Evolutionary conservation across 164 flowering plant genomes (phyloP).

Genomic region (Liriodendron chinense): DNA sequence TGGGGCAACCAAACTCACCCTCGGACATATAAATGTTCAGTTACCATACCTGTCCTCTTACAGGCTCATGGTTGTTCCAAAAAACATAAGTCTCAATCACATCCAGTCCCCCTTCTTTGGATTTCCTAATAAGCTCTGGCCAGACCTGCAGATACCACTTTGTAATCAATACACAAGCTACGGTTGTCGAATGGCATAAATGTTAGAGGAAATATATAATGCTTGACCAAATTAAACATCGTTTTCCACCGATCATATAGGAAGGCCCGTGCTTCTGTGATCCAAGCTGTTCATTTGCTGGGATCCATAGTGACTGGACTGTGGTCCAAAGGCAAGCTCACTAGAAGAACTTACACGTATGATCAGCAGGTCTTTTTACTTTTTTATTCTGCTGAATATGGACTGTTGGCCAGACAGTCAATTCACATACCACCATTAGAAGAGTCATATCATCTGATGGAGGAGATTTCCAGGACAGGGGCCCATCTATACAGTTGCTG

Average conservation of each 20-base stretch:
- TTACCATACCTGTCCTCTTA: slow-evolving; percentile 40
- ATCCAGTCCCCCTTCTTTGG: slow-evolving; percentile 65
- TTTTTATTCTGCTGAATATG: too few relatives aligned
- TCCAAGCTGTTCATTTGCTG: background rate
- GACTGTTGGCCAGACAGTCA: too few relatives aligned
- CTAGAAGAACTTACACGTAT: too few relatives aligned
- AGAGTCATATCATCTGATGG: too few relatives aligned
- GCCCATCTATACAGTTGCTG: background rate
- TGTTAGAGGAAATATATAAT: background rate
- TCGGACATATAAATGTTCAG: background rate
- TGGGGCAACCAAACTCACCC: too few relatives aligned
- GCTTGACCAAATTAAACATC: background rate
- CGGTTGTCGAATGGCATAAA: background rate
- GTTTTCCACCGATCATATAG: background rate
- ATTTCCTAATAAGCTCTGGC: slow-evolving; percentile 50
- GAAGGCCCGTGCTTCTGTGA: background rate
- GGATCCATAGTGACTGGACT: background rate
- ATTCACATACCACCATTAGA: too few relatives aligned
- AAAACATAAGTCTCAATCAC: slow-evolving; percentile 63
- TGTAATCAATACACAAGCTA: background rate
- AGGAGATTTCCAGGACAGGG: too few relatives aligned
- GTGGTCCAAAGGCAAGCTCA: background rate
- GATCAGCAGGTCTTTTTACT: background rate
- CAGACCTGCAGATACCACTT: slow-evolving; percentile 33
- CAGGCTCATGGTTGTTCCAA: slow-evolving; percentile 65